Evolutionary conservation across 441 rosid genomes (phyloP), one percentile per base, ranked within the genome.

Genomic region (Francoa sonchifolia): DNA sequence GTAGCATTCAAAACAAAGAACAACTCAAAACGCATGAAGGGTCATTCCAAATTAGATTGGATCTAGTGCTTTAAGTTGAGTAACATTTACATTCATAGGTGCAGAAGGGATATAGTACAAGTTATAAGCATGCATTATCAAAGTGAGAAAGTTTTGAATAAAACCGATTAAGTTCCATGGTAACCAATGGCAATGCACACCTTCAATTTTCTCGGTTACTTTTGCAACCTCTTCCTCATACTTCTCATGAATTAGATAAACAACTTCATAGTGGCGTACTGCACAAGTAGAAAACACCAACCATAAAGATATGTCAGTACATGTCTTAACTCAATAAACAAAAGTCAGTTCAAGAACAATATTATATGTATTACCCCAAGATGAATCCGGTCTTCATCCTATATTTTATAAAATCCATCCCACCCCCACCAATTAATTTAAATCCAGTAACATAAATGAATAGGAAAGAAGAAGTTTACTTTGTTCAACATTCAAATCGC

Each of bases 241-340:
- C 67, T 74, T 84, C 76, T 81, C 97, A 29, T 81, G 97, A 63
- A 88, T 68, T 48, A 88, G 57, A 69, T 83, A 88, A 42, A 88
- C 94, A 52, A 83, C 94, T 56, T 83, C 97, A 30, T 83, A 88
- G 63, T 88, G 95, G 19, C 95, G 82, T 69, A 72, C 95, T 88
- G 82, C 53, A 54, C 6, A 50, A 32, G 57, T 19, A 28, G 27
- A 14, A 37, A 36, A 27, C 15, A 27, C 20, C 13, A 15, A 16
- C 18, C 14, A 22, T 18, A 3, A 28, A 19, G 12, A 12, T 14
- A 45, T n/a, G n/a, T n/a, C n/a, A n/a, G n/a, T n/a, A n/a, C n/a
- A n/a, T n/a, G 4, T 12, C 4, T 6, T 20, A 17, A 19, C 6
- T 4, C 19, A 40, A 8, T 7, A 40, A 7, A 8, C 22, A 0